Conservation (phyloP, 169 alveolate genomes). For the Plasmodium knowlesi region DNA sequence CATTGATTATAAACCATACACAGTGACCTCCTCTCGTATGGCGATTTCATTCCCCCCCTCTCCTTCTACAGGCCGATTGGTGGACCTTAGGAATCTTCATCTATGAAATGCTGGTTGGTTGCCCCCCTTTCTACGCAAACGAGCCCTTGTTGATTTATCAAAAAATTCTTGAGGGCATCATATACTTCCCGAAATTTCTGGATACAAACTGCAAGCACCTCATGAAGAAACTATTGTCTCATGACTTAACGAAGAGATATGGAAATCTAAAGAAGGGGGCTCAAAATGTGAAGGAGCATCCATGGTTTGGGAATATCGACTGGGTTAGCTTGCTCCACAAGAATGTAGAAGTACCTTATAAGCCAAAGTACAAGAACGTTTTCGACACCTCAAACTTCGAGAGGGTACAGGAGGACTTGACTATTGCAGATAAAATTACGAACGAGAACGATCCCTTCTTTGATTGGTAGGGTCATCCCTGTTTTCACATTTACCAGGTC, state of each 20-base stretch:
- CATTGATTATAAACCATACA: too few species aligned
- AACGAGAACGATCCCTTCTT: constrained; percentile 67
- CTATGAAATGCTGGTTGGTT: constrained; percentile 98
- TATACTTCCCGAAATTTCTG: constrained; percentile 93
- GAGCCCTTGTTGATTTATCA: constrained; percentile 98
- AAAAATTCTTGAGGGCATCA: constrained; percentile 95
- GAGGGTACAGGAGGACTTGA: constrained; percentile 61
- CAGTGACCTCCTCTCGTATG: background rate
- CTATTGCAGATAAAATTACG: constrained; percentile 63
- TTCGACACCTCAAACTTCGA: constrained; percentile 80
- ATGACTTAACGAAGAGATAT: constrained; percentile 95
- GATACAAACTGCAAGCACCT: constrained; percentile 91
- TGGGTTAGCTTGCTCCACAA: constrained; percentile 86
- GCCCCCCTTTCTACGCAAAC: constrained; percentile 98
- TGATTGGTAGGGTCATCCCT: constrained; percentile 27
- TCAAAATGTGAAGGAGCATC: constrained; percentile 92
- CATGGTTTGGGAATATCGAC: constrained; percentile 90
- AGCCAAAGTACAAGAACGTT: constrained; percentile 83
- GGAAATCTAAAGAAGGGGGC: constrained; percentile 96
- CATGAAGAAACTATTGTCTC: constrained; percentile 93
- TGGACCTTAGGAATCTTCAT: constrained; percentile 98
- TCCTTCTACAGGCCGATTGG: constrained; percentile 90
- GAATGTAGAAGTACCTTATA: constrained; percentile 89
- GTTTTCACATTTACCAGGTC: background rate
- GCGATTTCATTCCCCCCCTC: background rate